Conservation (phyloP, 1,284 basidiomycete genomes). For the Ceratobasidium sp. region DNA sequence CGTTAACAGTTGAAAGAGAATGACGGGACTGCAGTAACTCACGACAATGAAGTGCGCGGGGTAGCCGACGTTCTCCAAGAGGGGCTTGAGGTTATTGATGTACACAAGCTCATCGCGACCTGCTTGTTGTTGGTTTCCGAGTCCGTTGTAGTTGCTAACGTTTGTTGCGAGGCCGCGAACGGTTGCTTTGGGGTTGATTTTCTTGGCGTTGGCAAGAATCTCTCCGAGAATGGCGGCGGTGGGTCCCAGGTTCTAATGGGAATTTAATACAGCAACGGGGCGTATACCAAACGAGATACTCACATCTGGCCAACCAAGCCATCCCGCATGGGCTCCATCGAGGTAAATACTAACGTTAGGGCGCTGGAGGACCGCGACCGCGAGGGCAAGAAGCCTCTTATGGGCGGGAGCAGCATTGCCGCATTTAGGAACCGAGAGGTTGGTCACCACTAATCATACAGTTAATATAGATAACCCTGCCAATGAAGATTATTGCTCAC, state of each 20-base stretch:
- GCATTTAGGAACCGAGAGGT: slow-evolving; percentile 47
- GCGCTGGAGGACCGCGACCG: slow-evolving; percentile 39
- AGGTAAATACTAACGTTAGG: slow-evolving; percentile 47
- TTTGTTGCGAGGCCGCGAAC: slow-evolving; percentile 45
- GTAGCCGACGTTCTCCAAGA: slow-evolving; percentile 39
- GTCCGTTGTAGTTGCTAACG: slow-evolving; percentile 48
- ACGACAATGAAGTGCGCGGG: slow-evolving; percentile 48
- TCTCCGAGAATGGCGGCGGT: slow-evolving; percentile 46
- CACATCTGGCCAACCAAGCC: slow-evolving; percentile 48
- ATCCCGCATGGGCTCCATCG: slow-evolving; percentile 48
- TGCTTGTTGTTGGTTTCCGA: slow-evolving; percentile 47
- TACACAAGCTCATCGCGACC: slow-evolving; percentile 47
- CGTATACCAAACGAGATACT: background rate
- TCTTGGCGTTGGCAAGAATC: slow-evolving; percentile 44
- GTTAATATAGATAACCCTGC: background rate
- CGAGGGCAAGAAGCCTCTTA: slow-evolving; percentile 42
- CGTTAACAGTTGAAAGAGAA: background rate
- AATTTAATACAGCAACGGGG: background rate
- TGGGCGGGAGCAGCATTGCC: slow-evolving; percentile 49
- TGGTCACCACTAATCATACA: slow-evolving; percentile 46
- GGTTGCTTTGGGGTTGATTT: slow-evolving; percentile 37
- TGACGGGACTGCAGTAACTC: background rate
- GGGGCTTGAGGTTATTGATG: slow-evolving; percentile 44
- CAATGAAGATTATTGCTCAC: slow-evolving; percentile 11
- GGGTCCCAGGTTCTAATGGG: slow-evolving; percentile 45